Percentiles rank a stretch among this genome's conserved stretches.
Evolutionary conservation across 805 yeast genomes (phyloP).

Genomic region (Myxozyma melibiosi): DNA sequence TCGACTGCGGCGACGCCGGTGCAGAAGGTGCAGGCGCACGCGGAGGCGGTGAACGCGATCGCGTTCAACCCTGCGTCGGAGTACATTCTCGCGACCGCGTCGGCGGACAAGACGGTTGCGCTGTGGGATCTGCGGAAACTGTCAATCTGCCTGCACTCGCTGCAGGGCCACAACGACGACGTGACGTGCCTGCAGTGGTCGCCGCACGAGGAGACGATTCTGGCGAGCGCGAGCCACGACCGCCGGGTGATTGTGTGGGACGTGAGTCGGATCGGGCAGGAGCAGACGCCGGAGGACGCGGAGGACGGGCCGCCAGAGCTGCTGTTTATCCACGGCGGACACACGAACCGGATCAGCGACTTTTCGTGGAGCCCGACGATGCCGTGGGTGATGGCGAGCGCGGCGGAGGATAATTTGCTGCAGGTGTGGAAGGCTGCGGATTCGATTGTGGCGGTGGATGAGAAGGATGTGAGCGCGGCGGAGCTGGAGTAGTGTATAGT

Average conservation of each 20-base stretch:
- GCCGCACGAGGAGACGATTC: conserved; percentile 51
- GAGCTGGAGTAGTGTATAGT: conserved; percentile 36
- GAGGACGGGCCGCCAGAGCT: conserved; percentile 75
- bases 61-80: conserved; percentile 61
- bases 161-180: conserved; percentile 66
- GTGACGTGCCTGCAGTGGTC: conserved; percentile 61
- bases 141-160: conserved; percentile 57
- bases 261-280: conserved; percentile 56
- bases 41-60: conserved; percentile 67
- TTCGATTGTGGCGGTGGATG: conserved; percentile 47
- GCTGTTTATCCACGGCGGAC: conserved; percentile 83
- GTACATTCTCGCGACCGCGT: conserved; percentile 70
- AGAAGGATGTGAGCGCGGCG: conserved; percentile 42
- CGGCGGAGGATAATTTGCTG: conserved; percentile 73
- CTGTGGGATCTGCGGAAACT: conserved; percentile 76
- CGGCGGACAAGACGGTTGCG: conserved; percentile 71
- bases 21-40: conserved; percentile 53
- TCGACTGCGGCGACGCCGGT: conserved; percentile 43
- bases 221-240: conserved; percentile 66
- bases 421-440: conserved; percentile 76
- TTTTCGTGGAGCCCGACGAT: conserved; percentile 66
- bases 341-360: conserved; percentile 68
- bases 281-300: conserved; percentile 57
- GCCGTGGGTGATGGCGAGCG: conserved; percentile 61
- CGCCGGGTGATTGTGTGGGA: conserved; percentile 78